Conservation (phyloP, 2,329 filamentous ascomycete genomes). For the Botrytis byssoidea region DNA sequence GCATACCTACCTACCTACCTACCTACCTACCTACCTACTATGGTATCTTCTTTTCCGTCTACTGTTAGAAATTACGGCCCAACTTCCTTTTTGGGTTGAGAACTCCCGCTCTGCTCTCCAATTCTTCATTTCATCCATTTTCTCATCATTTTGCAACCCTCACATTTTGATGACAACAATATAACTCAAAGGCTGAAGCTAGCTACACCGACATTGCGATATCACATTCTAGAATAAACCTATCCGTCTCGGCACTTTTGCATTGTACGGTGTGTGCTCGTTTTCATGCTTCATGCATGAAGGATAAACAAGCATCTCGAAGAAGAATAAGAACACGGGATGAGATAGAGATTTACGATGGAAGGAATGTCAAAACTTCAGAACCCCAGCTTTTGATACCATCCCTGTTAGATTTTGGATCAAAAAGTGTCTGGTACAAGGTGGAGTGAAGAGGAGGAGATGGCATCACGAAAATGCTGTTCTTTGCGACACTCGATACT, state of each 20-base stretch:
- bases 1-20: too few relatives aligned
- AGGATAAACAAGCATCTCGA: background rate
- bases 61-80: background rate
- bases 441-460: background rate
- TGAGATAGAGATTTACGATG: background rate
- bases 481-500: background rate
- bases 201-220: constrained; percentile 6
- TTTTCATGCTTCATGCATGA: constrained; percentile 16
- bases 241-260: background rate
- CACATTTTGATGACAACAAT: background rate
- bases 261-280: background rate
- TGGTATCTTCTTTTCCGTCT: background rate
- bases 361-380: background rate
- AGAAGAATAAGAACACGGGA: background rate
- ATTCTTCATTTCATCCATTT: background rate
- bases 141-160: background rate
- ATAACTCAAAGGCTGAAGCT: background rate
- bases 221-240: constrained; percentile 6
- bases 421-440: background rate
- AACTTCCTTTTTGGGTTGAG: background rate
- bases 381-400: background rate
- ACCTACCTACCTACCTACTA: too few relatives aligned
- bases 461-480: background rate
- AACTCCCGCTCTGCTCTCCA: background rate
- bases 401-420: background rate